Percentiles rank a stretch among this genome's conserved stretches.
Conservation (phyloP, 2,329 filamentous ascomycete genomes). For the Diplocarpon mali region DNA sequence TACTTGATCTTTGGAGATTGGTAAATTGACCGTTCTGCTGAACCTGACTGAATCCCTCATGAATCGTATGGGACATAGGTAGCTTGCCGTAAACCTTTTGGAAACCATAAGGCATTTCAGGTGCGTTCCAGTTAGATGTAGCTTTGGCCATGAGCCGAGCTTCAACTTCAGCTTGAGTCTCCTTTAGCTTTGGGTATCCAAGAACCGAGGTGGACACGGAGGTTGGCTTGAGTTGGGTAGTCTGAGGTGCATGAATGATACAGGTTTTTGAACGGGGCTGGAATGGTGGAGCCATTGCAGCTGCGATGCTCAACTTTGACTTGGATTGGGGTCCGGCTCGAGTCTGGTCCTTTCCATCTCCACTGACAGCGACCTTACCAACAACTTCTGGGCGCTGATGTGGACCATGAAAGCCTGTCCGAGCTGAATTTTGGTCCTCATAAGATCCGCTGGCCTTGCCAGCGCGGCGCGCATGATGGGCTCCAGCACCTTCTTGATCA, state of each 20-base stretch:
- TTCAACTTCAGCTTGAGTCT: constrained; percentile 16
- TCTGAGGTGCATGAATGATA: constrained; percentile 1
- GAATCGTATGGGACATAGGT: constrained; percentile 10
- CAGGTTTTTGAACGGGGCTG: constrained; percentile 22
- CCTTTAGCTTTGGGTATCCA: neutral
- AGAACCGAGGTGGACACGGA: neutral
- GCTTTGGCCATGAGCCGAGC: constrained; percentile 15
- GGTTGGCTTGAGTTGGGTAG: neutral
- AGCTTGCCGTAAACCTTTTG: constrained; percentile 4
- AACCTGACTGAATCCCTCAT: constrained; percentile 3
- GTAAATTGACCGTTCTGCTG: neutral
- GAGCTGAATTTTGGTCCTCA: neutral
- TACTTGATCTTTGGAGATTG: constrained; percentile 12
- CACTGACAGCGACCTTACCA: neutral
- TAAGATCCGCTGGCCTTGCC: neutral
- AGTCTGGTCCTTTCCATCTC: neutral
- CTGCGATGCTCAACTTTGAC: constrained; percentile 24
- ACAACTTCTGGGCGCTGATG: neutral
- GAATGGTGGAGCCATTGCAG: constrained; percentile 28
- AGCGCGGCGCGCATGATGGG: neutral
- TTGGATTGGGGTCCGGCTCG: constrained; percentile 11
- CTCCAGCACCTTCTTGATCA: constrained; percentile 9
- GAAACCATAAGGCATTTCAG: constrained; percentile 5
- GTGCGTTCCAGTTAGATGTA: constrained; percentile 16
- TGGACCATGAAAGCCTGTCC: neutral